Percentiles rank a stretch among this genome's conserved stretches.
Conservation (phyloP, 2,329 filamentous ascomycete species). For the Phoma sp. region DNA sequence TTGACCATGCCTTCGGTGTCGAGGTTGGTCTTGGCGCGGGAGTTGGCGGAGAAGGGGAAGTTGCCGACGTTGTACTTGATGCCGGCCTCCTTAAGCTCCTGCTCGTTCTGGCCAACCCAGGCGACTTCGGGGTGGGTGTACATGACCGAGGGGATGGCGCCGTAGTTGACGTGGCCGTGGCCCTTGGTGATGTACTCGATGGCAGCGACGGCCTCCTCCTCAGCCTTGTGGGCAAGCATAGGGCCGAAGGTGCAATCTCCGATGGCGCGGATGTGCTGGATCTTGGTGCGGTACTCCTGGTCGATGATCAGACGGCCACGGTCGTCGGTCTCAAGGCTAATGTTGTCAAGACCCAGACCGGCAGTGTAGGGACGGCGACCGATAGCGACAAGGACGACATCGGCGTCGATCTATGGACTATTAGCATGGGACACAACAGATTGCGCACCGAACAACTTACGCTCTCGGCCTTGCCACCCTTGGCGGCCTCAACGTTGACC, state of each 20-base stretch:
- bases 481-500: slow-evolving; percentile 87
- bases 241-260: slow-evolving; percentile 96
- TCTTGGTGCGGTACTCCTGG: slow-evolving; percentile 97
- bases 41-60: slow-evolving; percentile 99
- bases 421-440: slow-evolving; percentile 8
- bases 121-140: slow-evolving; percentile 99
- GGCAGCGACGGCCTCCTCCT: slow-evolving; percentile 94
- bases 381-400: slow-evolving; percentile 96
- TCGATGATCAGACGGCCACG: slow-evolving; percentile 95
- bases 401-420: slow-evolving; percentile 76
- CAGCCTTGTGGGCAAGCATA: slow-evolving; percentile 99
- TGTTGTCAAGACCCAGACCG: slow-evolving; percentile 91
- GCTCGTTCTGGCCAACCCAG: slow-evolving; percentile 98
- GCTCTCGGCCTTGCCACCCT: slow-evolving; percentile 93
- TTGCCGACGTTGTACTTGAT: slow-evolving; percentile 91
- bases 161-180: slow-evolving; percentile 98
- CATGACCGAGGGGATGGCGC: slow-evolving; percentile 97
- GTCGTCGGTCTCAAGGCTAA: slow-evolving; percentile 90
- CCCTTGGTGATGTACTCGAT: slow-evolving; percentile 98
- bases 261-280: slow-evolving; percentile 94
- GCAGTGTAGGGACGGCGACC: slow-evolving; percentile 93
- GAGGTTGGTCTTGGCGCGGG: slow-evolving; percentile 96
- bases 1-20: slow-evolving; percentile 97
- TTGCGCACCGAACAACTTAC: slow-evolving; percentile 58
- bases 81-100: slow-evolving; percentile 87